Evolutionary conservation across 352 stramenopile species (phyloP).

Genomic region (Sclerospora graminicola): DNA sequence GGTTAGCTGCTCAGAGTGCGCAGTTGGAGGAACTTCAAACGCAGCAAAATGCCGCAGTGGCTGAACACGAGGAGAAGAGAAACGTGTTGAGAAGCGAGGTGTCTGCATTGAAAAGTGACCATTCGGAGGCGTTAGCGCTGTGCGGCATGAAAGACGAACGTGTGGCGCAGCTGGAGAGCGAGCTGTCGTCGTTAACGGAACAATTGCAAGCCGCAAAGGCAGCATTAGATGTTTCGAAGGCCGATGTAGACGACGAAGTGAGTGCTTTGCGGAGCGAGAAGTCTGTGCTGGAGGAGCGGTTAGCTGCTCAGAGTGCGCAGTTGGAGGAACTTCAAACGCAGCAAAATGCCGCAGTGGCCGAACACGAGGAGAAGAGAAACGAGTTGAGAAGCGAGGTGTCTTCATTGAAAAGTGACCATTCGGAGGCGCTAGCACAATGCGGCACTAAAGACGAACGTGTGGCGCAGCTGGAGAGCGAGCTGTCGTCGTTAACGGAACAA

Average conservation of each 20-base stretch:
- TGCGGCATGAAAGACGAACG: slow-evolving; percentile 8
- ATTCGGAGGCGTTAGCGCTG: slow-evolving; percentile 5
- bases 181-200: slow-evolving; percentile 2
- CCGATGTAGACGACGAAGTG: no score
- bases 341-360: no score
- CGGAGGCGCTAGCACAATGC: slow-evolving; percentile 5
- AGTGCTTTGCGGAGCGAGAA: no score
- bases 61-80: slow-evolving; percentile 16
- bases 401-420: slow-evolving; percentile 10
- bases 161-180: slow-evolving; percentile 7
- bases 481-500: background rate
- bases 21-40: no score
- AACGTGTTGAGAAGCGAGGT: slow-evolving; percentile 14
- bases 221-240: no score
- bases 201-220: background rate
- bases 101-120: slow-evolving; percentile 9
- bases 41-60: no score
- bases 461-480: slow-evolving; percentile 7
- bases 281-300: no score
- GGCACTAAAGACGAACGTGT: slow-evolving; percentile 7
- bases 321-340: no score
- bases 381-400: slow-evolving; percentile 15
- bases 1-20: no score
- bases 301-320: no score
- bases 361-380: slow-evolving; percentile 13